These are phyloP conservation scores for Amanita subjunquillea DNA, from an alignment of 768 basidiomycete genomes.

Conservation along the genomic window DNA sequence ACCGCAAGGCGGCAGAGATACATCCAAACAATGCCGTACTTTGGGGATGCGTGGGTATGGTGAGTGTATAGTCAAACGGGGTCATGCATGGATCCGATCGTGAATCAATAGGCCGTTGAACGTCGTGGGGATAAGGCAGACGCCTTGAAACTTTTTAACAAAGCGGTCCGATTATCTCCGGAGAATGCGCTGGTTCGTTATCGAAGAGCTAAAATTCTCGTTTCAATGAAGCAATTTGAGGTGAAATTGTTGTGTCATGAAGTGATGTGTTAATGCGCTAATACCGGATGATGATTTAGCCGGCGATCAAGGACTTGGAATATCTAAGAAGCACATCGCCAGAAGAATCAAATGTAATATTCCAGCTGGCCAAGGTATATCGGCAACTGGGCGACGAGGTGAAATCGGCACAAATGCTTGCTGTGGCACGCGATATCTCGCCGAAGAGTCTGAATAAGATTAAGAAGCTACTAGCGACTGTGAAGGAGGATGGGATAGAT, in stretches of 20 bases:
- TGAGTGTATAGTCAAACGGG: constrained; percentile 33
- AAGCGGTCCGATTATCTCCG: constrained; percentile 69
- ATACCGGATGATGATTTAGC: constrained; percentile 31
- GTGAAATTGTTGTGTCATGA: constrained; percentile 36
- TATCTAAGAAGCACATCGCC: constrained; percentile 73
- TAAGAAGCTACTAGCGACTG: constrained; percentile 65
- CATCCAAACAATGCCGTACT: constrained; percentile 95
- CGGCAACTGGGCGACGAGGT: constrained; percentile 68
- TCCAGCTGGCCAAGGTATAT: constrained; percentile 91
- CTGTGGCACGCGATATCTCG: constrained; percentile 86
- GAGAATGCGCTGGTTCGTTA: constrained; percentile 92
- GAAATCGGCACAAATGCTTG: constrained; percentile 78
- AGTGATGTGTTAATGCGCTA: neutral
- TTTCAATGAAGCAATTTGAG: constrained; percentile 73
- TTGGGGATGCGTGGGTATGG: constrained; percentile 92
- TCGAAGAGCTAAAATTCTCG: constrained; percentile 85
- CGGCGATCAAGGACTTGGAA: constrained; percentile 75
- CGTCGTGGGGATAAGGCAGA: constrained; percentile 66
- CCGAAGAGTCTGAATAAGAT: constrained; percentile 84
- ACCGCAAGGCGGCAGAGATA: constrained; percentile 83
- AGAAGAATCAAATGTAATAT: constrained; percentile 93
- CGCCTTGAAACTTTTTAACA: constrained; percentile 73
- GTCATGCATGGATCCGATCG: constrained; percentile 16
- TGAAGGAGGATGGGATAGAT: constrained; percentile 49
- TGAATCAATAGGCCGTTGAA: constrained; percentile 65